These are phyloP conservation scores for Insectozyma bohioensis DNA, from an alignment of 1,139 yeast genomes.

Conservation along the genomic window DNA sequence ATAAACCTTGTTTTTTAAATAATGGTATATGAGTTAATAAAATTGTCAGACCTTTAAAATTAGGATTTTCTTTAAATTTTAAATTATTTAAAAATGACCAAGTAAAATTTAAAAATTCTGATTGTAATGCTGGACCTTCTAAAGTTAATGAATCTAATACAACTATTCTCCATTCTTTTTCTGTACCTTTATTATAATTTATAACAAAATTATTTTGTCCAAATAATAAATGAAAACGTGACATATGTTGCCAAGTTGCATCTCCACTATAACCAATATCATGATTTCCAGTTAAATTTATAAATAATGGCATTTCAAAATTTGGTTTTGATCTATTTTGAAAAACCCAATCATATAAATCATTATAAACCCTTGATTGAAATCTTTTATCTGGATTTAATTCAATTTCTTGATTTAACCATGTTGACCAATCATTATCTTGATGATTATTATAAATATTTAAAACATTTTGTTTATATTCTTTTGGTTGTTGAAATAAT, in stretches of 20 bases:
- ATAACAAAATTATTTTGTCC: slow-evolving; percentile 85
- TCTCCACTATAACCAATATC: slow-evolving; percentile 97
- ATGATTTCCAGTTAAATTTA: slow-evolving; percentile 91
- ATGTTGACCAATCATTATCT: slow-evolving; percentile 53
- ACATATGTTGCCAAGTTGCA: slow-evolving; percentile 87
- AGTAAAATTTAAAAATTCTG: slow-evolving; percentile 63
- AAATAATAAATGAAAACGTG: slow-evolving; percentile 68
- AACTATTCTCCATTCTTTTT: slow-evolving; percentile 78
- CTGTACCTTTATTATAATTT: slow-evolving; percentile 60
- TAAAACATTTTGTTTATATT: slow-evolving; percentile 48
- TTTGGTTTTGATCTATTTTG: slow-evolving; percentile 33
- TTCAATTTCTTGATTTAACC: slow-evolving; percentile 39
- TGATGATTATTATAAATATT: slow-evolving; percentile 49
- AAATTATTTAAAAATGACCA: slow-evolving; percentile 70
- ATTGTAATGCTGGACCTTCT: slow-evolving; percentile 89
- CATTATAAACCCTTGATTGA: slow-evolving; percentile 51
- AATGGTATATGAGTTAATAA: slow-evolving; percentile 89
- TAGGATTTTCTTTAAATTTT: slow-evolving; percentile 41
- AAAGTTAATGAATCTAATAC: slow-evolving; percentile 79
- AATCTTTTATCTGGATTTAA: slow-evolving; percentile 44
- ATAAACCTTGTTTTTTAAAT: slow-evolving; percentile 74
- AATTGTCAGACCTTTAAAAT: slow-evolving; percentile 75
- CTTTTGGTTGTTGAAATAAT: slow-evolving; percentile 54
- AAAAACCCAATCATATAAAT: slow-evolving; percentile 67
- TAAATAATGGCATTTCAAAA: slow-evolving; percentile 53